Percentiles rank a stretch among this genome's conserved stretches.
Evolutionary conservation across 2,329 filamentous ascomycete species (phyloP).

Genomic region (Myriosclerotinia scirpicola): DNA sequence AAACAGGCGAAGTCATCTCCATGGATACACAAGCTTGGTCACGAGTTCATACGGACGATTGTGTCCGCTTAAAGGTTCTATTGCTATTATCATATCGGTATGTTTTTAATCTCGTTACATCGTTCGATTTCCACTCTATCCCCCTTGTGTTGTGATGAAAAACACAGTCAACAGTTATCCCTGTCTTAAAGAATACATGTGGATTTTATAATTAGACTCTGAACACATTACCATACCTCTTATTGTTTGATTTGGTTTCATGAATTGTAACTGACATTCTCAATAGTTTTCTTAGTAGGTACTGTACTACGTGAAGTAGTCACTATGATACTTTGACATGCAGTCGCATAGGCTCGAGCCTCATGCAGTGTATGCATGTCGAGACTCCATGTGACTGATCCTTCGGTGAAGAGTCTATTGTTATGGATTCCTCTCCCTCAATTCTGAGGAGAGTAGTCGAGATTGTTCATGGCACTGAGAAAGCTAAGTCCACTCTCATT

Average conservation of each 20-base stretch:
- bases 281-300: constrained; percentile 13
- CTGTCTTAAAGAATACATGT: constrained; percentile 25
- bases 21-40: background rate
- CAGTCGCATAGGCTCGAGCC: background rate
- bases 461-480: background rate
- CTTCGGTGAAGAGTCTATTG: background rate
- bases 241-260: constrained; percentile 5
- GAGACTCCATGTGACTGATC: background rate
- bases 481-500: constrained; percentile 18
- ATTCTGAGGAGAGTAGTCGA: background rate
- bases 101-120: constrained; percentile 3
- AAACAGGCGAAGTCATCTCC: background rate
- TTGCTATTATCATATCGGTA: constrained; percentile 17
- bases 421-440: background rate
- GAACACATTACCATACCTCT: constrained; percentile 12
- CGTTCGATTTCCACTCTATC: background rate
- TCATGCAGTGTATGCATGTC: background rate
- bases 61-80: background rate
- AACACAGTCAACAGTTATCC: constrained; percentile 26
- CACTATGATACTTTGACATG: too few relatives aligned
- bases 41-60: background rate
- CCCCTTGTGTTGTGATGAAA: constrained; percentile 21
- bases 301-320: background rate
- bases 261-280: constrained; percentile 13
- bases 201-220: constrained; percentile 27